These are phyloP conservation scores for Pseudogymnoascus sp. DNA, from an alignment of 2,329 filamentous ascomycete species.

Conservation along the genomic window DNA sequence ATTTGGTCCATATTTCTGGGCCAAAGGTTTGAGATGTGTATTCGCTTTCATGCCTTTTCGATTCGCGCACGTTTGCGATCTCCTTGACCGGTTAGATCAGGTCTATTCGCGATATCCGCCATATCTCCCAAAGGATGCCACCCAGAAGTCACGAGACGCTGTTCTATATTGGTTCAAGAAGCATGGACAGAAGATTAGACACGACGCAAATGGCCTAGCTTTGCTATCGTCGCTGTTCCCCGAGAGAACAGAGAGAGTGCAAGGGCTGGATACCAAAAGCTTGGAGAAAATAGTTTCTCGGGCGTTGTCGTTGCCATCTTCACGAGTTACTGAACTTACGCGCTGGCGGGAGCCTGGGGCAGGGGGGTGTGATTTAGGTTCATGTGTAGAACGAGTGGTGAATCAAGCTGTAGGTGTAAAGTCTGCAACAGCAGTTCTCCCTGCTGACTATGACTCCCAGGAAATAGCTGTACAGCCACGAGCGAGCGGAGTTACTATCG, in stretches of 20 bases:
- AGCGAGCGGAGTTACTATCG: slow-evolving; percentile 47
- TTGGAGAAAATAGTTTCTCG: slow-evolving; percentile 61
- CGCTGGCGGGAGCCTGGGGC: slow-evolving; percentile 49
- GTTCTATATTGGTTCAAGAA: slow-evolving; percentile 60
- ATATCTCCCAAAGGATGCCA: slow-evolving; percentile 26
- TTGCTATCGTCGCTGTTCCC: slow-evolving; percentile 71
- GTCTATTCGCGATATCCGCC: slow-evolving; percentile 34
- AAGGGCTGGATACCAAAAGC: slow-evolving; percentile 50
- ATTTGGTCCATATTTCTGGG: background rate
- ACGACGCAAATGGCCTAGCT: slow-evolving; percentile 50
- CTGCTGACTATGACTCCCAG: slow-evolving; percentile 1
- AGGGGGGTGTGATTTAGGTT: slow-evolving; percentile 56
- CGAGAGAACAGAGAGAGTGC: slow-evolving; percentile 70
- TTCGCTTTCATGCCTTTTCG: slow-evolving; percentile 47
- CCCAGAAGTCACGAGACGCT: slow-evolving; percentile 48
- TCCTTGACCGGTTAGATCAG: slow-evolving; percentile 60
- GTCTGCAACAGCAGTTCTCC: background rate
- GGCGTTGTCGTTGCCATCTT: slow-evolving; percentile 55
- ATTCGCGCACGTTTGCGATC: slow-evolving; percentile 64
- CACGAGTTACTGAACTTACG: slow-evolving; percentile 52
- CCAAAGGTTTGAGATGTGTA: background rate
- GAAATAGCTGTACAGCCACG: slow-evolving; percentile 7
- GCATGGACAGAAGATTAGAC: slow-evolving; percentile 50
- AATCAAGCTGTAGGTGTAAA: slow-evolving; percentile 43
- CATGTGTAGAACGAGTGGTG: slow-evolving; percentile 60